Percentiles rank a stretch among this genome's conserved stretches.
Conservation (phyloP, 257 asterid species). For the Penstemon eatonii region DNA sequence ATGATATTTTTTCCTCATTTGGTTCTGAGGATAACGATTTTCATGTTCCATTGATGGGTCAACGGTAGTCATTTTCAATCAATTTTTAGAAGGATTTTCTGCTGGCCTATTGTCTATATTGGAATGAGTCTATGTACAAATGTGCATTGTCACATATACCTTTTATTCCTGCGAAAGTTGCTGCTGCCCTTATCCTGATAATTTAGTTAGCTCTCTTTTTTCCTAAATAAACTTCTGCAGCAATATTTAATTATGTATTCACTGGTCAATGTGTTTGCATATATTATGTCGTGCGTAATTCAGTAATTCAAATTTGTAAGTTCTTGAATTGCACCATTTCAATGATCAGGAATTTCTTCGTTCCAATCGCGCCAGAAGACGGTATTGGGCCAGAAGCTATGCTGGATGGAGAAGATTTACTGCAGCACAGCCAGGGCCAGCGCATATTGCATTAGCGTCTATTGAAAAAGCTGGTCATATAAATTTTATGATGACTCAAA, state of each 20-base stretch:
- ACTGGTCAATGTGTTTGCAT: slow-evolving; percentile 3
- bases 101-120: slow-evolving; percentile 4
- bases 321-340: slow-evolving; percentile 18
- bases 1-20: slow-evolving; percentile 11
- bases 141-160: slow-evolving; percentile 6
- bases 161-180: neutral
- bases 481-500: slow-evolving; percentile 77
- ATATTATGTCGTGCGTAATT: slow-evolving; percentile 14
- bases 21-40: slow-evolving; percentile 17
- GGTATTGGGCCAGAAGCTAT: slow-evolving; percentile 97
- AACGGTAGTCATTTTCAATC: neutral
- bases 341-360: slow-evolving; percentile 69
- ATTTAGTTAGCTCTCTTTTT: neutral
- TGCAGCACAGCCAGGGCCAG: slow-evolving; percentile 85
- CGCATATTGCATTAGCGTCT: slow-evolving; percentile 80
- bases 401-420: slow-evolving; percentile 98
- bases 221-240: slow-evolving; percentile 18
- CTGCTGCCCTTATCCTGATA: neutral
- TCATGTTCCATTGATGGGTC: slow-evolving; percentile 7
- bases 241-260: slow-evolving; percentile 6
- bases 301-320: slow-evolving; percentile 14
- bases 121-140: slow-evolving; percentile 6
- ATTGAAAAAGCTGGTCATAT: slow-evolving; percentile 82
- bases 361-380: slow-evolving; percentile 70
- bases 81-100: neutral